These are phyloP conservation scores for Limonium bicolor DNA, from an alignment of 148 eudicot genomes.

Conservation along the genomic window DNA sequence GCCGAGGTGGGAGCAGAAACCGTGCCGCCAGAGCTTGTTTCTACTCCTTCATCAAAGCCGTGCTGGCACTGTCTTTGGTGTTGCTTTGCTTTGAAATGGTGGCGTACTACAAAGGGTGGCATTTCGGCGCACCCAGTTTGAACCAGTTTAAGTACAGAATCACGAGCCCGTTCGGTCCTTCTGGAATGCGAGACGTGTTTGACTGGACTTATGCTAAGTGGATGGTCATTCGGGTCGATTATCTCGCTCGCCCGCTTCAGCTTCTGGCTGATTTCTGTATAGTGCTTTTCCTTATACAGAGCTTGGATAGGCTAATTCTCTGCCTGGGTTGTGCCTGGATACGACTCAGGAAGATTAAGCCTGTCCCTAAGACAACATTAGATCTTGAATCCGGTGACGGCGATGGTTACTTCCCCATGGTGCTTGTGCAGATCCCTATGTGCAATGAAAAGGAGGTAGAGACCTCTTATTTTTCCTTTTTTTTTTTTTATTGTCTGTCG, in stretches of 20 bases:
- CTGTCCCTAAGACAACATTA: constrained; percentile 18
- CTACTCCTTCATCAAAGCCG: constrained; percentile 28
- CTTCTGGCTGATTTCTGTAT: constrained; percentile 60
- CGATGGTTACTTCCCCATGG: constrained; percentile 76
- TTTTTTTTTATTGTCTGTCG: not conserved
- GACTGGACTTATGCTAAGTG: constrained; percentile 43
- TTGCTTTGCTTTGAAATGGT: constrained; percentile 37
- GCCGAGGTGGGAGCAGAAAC: not conserved
- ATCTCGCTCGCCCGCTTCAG: constrained; percentile 72
- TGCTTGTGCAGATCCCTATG: constrained; percentile 98
- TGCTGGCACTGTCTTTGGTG: constrained; percentile 30
- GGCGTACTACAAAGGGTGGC: constrained; percentile 62
- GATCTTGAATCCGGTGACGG: constrained; percentile 70
- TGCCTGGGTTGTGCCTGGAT: constrained; percentile 87
- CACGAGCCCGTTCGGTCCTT: constrained; percentile 11
- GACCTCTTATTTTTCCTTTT: no score
- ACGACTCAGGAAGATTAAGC: constrained; percentile 54
- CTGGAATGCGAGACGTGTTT: constrained; percentile 20
- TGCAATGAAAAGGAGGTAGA: constrained; percentile 91
- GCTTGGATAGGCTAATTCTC: constrained; percentile 62
- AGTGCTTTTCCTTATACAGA: constrained; percentile 60
- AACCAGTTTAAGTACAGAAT: constrained; percentile 27
- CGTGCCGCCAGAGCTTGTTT: constrained; percentile 18
- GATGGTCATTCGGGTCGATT: constrained; percentile 60
- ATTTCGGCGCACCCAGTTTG: constrained; percentile 27